Conservation (phyloP, 768 basidiomycete species). For the Melanogaster broomeanus region DNA sequence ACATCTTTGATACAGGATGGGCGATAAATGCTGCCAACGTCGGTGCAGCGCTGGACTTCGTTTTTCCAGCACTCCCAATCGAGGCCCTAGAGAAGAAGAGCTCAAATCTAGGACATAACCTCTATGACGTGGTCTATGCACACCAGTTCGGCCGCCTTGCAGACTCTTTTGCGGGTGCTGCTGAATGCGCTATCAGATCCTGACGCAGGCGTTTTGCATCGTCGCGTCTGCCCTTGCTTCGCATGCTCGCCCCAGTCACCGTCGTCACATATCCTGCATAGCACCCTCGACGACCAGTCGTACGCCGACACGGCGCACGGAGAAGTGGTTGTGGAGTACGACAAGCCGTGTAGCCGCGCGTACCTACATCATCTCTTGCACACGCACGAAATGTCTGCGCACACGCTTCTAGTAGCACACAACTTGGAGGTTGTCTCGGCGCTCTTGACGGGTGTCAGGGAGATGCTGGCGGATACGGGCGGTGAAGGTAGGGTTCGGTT, state of each 20-base stretch:
- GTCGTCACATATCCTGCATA: conserved; percentile 43
- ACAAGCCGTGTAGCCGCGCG: conserved; percentile 47
- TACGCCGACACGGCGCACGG: conserved; percentile 1
- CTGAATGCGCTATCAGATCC: conserved; percentile 1
- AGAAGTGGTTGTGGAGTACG: conserved; percentile 11
- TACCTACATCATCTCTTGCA: conserved; percentile 85
- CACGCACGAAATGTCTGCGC: conserved; percentile 90
- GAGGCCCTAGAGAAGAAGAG: neutral
- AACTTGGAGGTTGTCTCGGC: conserved; percentile 68
- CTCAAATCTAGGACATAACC: conserved; percentile 62
- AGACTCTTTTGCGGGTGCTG: conserved; percentile 30
- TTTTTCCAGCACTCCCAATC: conserved; percentile 51
- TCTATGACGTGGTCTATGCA: conserved; percentile 61
- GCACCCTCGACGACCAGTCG: conserved; percentile 39
- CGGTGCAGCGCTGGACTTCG: conserved; percentile 80
- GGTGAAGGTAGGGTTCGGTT: conserved; percentile 26
- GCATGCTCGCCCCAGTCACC: conserved; percentile 55
- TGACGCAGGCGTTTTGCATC: neutral
- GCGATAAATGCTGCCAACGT: conserved; percentile 64
- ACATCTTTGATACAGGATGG: conserved; percentile 77
- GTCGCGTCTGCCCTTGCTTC: conserved; percentile 46
- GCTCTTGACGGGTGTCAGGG: conserved; percentile 64
- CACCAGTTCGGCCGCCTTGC: conserved; percentile 62
- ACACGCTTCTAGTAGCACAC: conserved; percentile 72
- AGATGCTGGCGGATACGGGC: conserved; percentile 18